Base-by-base conservation (phyloP, 2,329 filamentous ascomycete species). In the Fusarium tupiense region DNA sequence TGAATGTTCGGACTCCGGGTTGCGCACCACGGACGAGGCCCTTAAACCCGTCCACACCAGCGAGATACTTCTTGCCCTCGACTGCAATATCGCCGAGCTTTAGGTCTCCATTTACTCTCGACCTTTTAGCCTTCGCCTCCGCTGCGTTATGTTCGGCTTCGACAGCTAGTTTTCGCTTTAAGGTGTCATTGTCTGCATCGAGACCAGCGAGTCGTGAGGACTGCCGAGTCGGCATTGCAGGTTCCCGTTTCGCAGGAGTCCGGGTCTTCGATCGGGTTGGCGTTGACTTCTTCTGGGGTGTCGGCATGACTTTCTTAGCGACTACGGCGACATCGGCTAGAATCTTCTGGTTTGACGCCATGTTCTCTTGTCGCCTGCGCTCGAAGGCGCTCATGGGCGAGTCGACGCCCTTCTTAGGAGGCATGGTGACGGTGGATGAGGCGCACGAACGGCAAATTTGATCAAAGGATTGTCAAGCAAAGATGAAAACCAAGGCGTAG, bases 1-100 rank as follows among this genome's bases (percentile, higher is more conserved):
- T 92, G 79, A 98, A 98, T 0, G 96, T 98, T 26, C 94, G 87
- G 61, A 94, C 88, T 54, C 96, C 94, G 0, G 95, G 94, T 73
- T 93, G 91, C 2, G 95, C 94, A 5, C 88, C 94, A 79, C 88
- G 89, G 31, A 87, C 81, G 3, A 92, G 84, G 5, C 82, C 82
- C 54, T 85, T 85, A 26, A 95, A 86, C 57, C 94, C 91, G 26
- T 91, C 91, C 22, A 91, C 86, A 17, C 89, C 91, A 33, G 86
- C 88, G 53, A 92, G 89, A 88, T 92, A 96, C 74, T 92, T 92
- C 79, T 93, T 91, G 0, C 95, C 95, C 41, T 93, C 93, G 4
- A 98, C 92, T 11, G 93, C 86, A 68, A 97, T 92, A 77, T 96
- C 93, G 22, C 89, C 90, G 5, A 98, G 88, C 19, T 90, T 91